Base-by-base conservation (phyloP, 2,329 filamentous ascomycete genomes). In the Pseudogymnoascus sp. region DNA sequence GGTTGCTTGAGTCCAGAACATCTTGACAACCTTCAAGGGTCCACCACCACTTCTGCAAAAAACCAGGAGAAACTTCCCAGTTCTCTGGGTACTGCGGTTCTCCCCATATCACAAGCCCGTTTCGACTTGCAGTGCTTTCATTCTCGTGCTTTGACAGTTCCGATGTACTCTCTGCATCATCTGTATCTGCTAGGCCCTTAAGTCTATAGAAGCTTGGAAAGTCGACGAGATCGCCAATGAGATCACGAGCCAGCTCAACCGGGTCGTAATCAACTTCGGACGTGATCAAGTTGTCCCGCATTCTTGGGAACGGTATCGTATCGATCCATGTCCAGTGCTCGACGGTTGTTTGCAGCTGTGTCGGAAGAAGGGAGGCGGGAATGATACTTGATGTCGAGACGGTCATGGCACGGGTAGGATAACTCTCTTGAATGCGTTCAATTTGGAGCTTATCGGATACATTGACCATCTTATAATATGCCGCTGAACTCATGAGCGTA, bases 11-110 rank as follows among this genome's bases (percentile, higher is more conserved):
- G 3, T 35, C 47, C 35, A 67, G 61, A 36, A 67, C 38, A 6
- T 63, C 61, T 28, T 64, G 59, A 61, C 65, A 67, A 25, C 62
- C 65, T n/a, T 60, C 37, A 16, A 67, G 28, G 5, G 50, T 18
- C 63, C 66, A 67, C 14, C 39, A 5, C 66, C 65, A 66, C 61
- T 67, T 66, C 36, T 43, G 58, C 12, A 66, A 5, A 47, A 66
- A 65, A 14, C 60, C 63, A 11, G 65, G 65, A 8, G 65, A 64
- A 50, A 62, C 60, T 57, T 67, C 65, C 65, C 65, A 67, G n/a
- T 57, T 61, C 12, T 63, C 61, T 2, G 58, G n/a, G 41, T 64
- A 41, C 57, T 63, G 64, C 2, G 63, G 64, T 20, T 67, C 66
- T 12, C 64, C 65, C 65, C 65, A 67, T 9, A 66, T 50, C 50